Evolutionary conservation across 345 rosid species (phyloP).

Genomic region (Garcia nutans): DNA sequence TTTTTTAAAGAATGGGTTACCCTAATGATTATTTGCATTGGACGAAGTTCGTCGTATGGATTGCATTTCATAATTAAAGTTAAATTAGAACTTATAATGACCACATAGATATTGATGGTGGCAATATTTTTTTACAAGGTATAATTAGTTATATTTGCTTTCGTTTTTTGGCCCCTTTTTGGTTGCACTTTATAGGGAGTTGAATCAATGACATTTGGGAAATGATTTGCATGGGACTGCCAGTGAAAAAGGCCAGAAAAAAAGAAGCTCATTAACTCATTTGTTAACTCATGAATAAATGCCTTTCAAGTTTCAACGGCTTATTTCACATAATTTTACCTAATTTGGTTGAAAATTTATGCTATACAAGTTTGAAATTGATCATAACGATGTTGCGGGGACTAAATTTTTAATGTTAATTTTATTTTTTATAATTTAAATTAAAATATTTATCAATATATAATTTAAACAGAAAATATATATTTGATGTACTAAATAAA

Average conservation of each 20-base stretch:
- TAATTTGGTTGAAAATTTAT: not conserved
- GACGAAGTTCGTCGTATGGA: not conserved
- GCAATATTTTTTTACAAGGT: not conserved
- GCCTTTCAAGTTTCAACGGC: not conserved
- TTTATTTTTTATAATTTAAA: no score
- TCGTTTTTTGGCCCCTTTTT: not conserved
- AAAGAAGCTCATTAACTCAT: not conserved
- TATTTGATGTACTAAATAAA: no score
- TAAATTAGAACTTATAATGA: not conserved
- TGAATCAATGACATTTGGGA: not conserved
- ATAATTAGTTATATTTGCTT: no score
- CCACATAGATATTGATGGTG: not conserved
- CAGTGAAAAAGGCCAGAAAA: not conserved
- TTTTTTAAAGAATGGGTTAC: not conserved
- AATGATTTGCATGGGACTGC: not conserved
- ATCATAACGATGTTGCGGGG: no score
- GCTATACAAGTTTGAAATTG: no score
- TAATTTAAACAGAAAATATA: no score
- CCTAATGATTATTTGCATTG: not conserved
- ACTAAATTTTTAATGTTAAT: no score
- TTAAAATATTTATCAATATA: no score
- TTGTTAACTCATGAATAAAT: not conserved
- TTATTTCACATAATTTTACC: not conserved
- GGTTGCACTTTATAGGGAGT: not conserved
- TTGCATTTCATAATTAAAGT: conserved; percentile 2